Evolutionary conservation across 306 rosid genomes (phyloP), one percentile per base, ranked within the genome.

Genomic region (Rosa multiflora): DNA sequence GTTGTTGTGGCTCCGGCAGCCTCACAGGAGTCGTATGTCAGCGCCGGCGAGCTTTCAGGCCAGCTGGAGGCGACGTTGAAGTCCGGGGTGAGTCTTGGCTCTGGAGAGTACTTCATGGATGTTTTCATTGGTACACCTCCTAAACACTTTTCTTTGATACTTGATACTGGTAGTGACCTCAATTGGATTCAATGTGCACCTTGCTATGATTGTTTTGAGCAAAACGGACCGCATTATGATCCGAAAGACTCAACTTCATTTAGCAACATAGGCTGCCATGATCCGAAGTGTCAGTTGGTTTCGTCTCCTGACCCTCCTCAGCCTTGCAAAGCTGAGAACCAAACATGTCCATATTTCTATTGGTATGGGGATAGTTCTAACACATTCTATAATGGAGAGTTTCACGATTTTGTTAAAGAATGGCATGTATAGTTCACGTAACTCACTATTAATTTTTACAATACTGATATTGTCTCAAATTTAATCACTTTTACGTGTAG

Each of bases 341-440:
- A 93, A 73, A 82, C 89, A 39, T 96, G 99, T 77, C 99, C 96
- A 1, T 96, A 96, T 56, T 96, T 84, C 49, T 96, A 96, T 43
- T 96, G 99, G 99, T 96, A 96, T 72, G 99, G 99, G 3, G 99
- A 95, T 72, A 88, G 94, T 77, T 95, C 99, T 17, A 95, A 95
- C 47, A 95, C 99, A 5, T n/a, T 13, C 15, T 3, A 2, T 47
- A 12, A 10, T 10, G 4, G 5, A n/a, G 64, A 9, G 14, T 58
- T 58, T 21, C 6, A 20, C 3, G 3, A 18, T 18, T 55, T 55
- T 55, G 3, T 55, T 5, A 20, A 20, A 20, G 3, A 18, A 0
- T 6, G 3, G 1, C 3, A 53, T 0, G 7, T 0, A 9, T 53
- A 2, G 10, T 55, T 20, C 11, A 55, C 26, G 9, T 20, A 55